Conservation (phyloP, 176 grass and related monocot species). For the Microstegium vimineum region DNA sequence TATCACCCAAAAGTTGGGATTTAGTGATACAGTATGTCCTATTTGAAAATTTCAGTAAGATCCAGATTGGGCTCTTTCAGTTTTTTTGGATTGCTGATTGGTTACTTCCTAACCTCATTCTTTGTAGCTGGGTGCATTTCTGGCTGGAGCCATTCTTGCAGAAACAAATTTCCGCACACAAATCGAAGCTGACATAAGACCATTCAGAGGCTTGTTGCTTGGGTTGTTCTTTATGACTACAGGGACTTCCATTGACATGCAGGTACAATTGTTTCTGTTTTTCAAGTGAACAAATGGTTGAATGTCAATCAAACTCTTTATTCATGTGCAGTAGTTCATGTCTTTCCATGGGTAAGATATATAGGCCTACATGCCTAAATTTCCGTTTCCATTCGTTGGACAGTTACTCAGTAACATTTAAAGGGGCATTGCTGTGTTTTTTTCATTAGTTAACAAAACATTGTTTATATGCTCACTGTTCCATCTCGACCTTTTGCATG, state of each 20-base stretch:
- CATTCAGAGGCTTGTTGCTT: conserved; percentile 95
- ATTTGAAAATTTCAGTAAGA: conserved; percentile 13
- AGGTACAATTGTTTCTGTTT: conserved; percentile 38
- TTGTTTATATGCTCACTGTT: not conserved
- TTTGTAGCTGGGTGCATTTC: conserved; percentile 92
- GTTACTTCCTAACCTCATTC: not conserved
- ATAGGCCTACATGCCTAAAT: not conserved
- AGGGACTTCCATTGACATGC: conserved; percentile 94
- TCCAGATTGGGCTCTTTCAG: conserved; percentile 13
- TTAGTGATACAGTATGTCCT: conserved; percentile 88
- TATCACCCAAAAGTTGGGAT: conserved; percentile 89
- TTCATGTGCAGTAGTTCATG: not conserved
- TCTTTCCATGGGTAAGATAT: not conserved
- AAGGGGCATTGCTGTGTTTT: not conserved
- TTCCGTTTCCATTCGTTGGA: not conserved
- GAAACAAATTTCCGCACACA: conserved; percentile 99
- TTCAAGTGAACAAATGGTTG: not conserved
- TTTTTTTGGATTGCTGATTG: conserved; percentile 8
- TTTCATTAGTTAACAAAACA: not conserved
- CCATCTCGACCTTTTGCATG: conserved; percentile 2
- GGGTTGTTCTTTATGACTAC: conserved; percentile 97
- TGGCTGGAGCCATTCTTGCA: conserved; percentile 94
- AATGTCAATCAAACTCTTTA: not conserved
- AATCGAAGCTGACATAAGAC: conserved; percentile 99
- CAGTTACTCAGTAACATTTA: not conserved